Evolutionary conservation across 177 flowering plant species (phyloP).

Genomic region (Vitis hybrid): DNA sequence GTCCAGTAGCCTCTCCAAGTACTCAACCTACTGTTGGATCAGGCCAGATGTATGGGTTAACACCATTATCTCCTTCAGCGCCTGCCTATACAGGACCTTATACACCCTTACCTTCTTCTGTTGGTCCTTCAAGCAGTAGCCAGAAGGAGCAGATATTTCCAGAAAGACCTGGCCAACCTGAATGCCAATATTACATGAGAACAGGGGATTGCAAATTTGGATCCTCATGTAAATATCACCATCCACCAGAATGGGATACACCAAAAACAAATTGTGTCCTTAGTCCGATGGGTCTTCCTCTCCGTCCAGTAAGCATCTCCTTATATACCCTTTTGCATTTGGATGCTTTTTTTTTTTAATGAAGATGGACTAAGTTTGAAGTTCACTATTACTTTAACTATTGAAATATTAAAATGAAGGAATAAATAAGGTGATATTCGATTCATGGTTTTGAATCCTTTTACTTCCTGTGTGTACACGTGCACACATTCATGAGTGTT

Average conservation of each 20-base stretch:
- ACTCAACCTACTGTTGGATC: constrained; percentile 57
- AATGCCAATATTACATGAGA: constrained; percentile 76
- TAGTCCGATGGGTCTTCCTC: constrained; percentile 69
- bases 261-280: constrained; percentile 39
- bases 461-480: too few species aligned
- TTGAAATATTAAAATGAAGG: too few species aligned
- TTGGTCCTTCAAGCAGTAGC: constrained; percentile 56
- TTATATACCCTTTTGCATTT: not conserved
- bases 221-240: constrained; percentile 81
- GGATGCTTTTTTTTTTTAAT: not conserved
- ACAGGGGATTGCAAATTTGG: constrained; percentile 92
- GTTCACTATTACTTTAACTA: too few species aligned
- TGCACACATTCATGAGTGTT: too few species aligned
- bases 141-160: constrained; percentile 62
- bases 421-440: too few species aligned
- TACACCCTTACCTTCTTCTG: constrained; percentile 38
- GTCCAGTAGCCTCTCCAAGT: constrained; percentile 57
- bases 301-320: constrained; percentile 60
- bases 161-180: constrained; percentile 85
- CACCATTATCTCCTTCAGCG: constrained; percentile 71
- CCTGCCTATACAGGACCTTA: constrained; percentile 64
- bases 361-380: too few species aligned
- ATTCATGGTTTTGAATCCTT: too few species aligned
- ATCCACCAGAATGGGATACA: constrained; percentile 53
- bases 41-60: constrained; percentile 51